Percentiles rank a stretch among this genome's conserved stretches.
These are phyloP conservation scores for Santalum album DNA, from an alignment of 164 flowering plant genomes.

Conservation along the genomic window DNA sequence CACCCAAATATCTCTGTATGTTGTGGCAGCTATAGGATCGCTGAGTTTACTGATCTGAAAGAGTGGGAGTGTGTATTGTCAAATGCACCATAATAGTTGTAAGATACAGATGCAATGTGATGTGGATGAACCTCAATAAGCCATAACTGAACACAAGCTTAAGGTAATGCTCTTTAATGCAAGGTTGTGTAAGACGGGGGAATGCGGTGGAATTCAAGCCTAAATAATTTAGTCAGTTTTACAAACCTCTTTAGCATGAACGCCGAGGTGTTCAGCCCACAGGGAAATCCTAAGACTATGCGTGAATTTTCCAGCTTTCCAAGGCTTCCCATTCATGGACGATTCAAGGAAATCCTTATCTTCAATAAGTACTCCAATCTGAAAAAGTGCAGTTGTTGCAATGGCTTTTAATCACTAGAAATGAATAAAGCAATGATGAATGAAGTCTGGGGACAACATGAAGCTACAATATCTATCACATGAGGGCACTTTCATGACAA, in stretches of 20 bases:
- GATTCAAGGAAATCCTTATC: not conserved
- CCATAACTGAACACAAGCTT: too few relatives aligned
- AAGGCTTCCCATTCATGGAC: constrained; percentile 26
- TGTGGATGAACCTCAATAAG: too few relatives aligned
- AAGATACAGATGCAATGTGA: too few relatives aligned
- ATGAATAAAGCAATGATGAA: too few relatives aligned
- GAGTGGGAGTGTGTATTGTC: not conserved
- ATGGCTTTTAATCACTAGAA: too few relatives aligned
- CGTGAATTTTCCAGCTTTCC: constrained; percentile 63
- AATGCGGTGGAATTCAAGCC: too few relatives aligned
- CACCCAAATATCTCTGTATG: constrained; percentile 1
- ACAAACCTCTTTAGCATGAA: constrained; percentile 39
- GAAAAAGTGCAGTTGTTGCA: not conserved
- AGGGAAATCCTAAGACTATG: constrained; percentile 44
- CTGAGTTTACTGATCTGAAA: not conserved
- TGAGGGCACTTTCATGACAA: not conserved
- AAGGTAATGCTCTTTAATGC: too few relatives aligned
- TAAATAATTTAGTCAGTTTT: not conserved
- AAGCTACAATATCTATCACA: too few relatives aligned
- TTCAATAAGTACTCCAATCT: constrained; percentile 4
- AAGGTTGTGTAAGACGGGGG: too few relatives aligned
- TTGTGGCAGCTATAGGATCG: constrained; percentile 1
- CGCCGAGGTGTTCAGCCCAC: constrained; percentile 65
- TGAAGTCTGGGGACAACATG: too few relatives aligned
- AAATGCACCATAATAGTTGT: not conserved